Evolutionary conservation across 768 basidiomycete species (phyloP).

Genomic region (Leccinum truebloodii): DNA sequence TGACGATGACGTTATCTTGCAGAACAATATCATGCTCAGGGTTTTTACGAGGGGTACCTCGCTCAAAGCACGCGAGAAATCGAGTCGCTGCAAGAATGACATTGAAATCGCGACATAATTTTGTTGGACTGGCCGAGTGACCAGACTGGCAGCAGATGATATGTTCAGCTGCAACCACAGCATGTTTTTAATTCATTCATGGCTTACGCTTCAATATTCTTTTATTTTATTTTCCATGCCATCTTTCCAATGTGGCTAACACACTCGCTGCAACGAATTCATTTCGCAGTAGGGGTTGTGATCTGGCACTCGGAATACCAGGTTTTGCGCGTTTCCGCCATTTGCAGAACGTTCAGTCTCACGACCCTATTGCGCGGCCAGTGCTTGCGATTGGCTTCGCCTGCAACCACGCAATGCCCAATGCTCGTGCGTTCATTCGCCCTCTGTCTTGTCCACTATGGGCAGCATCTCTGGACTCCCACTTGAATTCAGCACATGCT

Average conservation of each 20-base stretch:
- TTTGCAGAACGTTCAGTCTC: too few species aligned
- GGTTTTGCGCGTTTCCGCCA: too few species aligned
- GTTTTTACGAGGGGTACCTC: constrained; percentile 63
- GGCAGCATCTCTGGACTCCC: not conserved
- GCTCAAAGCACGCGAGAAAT: constrained; percentile 61
- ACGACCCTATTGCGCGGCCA: too few species aligned
- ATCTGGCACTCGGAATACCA: too few species aligned
- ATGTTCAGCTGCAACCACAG: not conserved
- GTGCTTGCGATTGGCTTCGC: too few species aligned
- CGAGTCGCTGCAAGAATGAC: constrained; percentile 61
- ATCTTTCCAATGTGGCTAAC: not conserved
- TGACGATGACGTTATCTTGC: not conserved
- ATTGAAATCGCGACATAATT: not conserved
- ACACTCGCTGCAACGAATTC: too few species aligned
- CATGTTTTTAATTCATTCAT: not conserved
- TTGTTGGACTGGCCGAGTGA: not conserved
- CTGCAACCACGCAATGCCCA: too few species aligned
- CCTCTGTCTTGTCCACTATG: too few species aligned
- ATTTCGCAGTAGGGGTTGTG: too few species aligned
- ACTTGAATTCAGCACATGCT: not conserved
- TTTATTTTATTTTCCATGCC: not conserved
- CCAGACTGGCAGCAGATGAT: not conserved
- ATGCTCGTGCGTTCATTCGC: too few species aligned
- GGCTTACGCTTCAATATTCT: too few species aligned
- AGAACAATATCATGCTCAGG: constrained; percentile 51